Evolutionary conservation across 139 green algal genomes (phyloP), one percentile per base, ranked within the genome.

Genomic region (Picochlorum sp.): DNA sequence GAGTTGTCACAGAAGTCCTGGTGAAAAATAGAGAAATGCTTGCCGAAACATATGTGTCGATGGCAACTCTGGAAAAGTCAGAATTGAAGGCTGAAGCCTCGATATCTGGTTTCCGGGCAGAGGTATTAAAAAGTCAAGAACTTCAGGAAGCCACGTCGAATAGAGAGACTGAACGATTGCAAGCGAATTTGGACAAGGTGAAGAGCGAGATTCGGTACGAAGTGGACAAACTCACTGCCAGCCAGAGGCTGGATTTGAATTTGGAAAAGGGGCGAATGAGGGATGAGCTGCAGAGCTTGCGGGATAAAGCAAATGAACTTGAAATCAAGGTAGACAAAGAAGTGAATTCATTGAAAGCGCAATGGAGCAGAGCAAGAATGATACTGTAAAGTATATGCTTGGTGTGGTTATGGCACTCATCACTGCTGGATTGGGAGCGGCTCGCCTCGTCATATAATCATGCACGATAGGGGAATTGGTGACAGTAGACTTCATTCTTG

Each of bases 241-340:
- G 80, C 52, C 91, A 97, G 74, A 74, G 90, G 13, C 75, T 97
- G 11, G 91, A 97, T 63, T 66, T 97, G 6, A 97, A 97, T 74
- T 62, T 97, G 45, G 91, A 97, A 52, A 96, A 96, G 62, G 90
- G 90, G 49, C 79, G 88, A 18, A 93, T 95, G 84, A 85, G 89
- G 1, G 89, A 96, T 54, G 89, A 96, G 70, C 63, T 96, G 55
- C 79, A 80, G 60, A 65, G 66, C 15, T 79, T 95, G 37, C 74
- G 88, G 1, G 88, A 96, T 72, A 94, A 92, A 68, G 66, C 76
- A 20, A 87, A 85, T 8, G 88, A 94, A 69, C 76, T 95, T 59
- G 85, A 92, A 62, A 86, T 95, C 49, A 91, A 88, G 64, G 65
- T 87, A 70, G 76, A 82, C 79, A 91, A 79, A 79, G 86, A 94